These are phyloP conservation scores for Coprinellus micaceus DNA, from an alignment of 768 basidiomycete genomes.

Conservation along the genomic window DNA sequence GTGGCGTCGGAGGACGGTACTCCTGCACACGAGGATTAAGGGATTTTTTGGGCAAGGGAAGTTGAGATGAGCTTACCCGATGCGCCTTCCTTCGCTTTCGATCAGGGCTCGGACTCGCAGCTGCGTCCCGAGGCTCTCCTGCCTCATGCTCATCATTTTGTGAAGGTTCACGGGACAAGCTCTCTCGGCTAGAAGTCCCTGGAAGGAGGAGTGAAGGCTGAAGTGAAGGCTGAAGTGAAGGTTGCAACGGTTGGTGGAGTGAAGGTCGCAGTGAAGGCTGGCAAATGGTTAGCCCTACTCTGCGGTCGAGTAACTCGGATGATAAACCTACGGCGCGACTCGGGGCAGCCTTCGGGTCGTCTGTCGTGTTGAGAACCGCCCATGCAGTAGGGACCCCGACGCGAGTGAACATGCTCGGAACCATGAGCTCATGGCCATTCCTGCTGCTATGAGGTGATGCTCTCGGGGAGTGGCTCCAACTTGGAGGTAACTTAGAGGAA, in stretches of 20 bases:
- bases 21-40: slow-evolving; percentile 20
- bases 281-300: too few species aligned
- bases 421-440: neutral
- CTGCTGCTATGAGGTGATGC: neutral
- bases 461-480: slow-evolving; percentile 3
- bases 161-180: neutral
- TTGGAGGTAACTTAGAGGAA: slow-evolving; percentile 3
- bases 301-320: too few species aligned
- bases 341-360: too few species aligned
- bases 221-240: too few species aligned
- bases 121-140: neutral
- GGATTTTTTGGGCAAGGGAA: neutral
- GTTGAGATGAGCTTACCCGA: slow-evolving; percentile 1
- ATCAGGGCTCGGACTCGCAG: neutral
- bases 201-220: too few species aligned
- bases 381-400: neutral
- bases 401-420: neutral
- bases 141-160: neutral
- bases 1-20: slow-evolving; percentile 60
- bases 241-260: too few species aligned
- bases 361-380: too few species aligned
- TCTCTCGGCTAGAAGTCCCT: neutral
- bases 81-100: neutral
- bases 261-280: too few species aligned
- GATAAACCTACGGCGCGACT: too few species aligned